Base-by-base conservation (phyloP, 2,329 filamentous ascomycete genomes). In the Gnomoniopsis smithogilvyi region DNA sequence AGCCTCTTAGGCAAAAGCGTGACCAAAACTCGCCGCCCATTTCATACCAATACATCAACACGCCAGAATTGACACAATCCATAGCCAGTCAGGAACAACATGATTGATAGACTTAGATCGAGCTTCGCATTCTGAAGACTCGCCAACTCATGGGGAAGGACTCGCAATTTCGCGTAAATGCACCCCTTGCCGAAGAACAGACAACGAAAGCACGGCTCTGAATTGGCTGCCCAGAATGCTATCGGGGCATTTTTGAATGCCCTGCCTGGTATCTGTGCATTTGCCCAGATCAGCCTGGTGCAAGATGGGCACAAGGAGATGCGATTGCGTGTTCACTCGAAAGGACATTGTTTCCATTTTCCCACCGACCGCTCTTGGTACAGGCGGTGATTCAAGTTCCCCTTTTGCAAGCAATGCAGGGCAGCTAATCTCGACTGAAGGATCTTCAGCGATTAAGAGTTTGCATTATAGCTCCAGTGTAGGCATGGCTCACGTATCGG, bases 41-140 rank as follows among this genome's bases (percentile, higher is more conserved):
- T 41, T 51, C 33, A 54, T 51, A 43, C 56, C 50, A 50, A 48
- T 22, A 49, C 54, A 59, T 58, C 36, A 41, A n/a, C 12, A 41
- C 36, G 17, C 12, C 4, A 14, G 4, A 41, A 4, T 41, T n/a
- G 4, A 15, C 36, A 41, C 11, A 7, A 41, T n/a, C n/a, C n/a
- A n/a, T n/a, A n/a, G n/a, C 36, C 36, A n/a, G 6, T 41, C 4
- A 41, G 36, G 36, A 41, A 41, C 36, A 14, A 14, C 12, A 6
- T 15, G 36, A 12, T 3, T 7, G 17, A 14, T 41, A n/a, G 11
- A 12, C 12, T n/a, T 14, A 30, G 26, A 30, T 30, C 4, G 26
- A 30, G 26, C 4, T 30, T n/a, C 12, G 36, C 15, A n/a, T 41
- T n/a, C 12, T 14, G 10, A 36, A 36, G 3, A 14, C 34, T 41